These are phyloP conservation scores for Pichia pseudocactophila DNA, from an alignment of 805 yeast genomes.

Conservation along the genomic window DNA sequence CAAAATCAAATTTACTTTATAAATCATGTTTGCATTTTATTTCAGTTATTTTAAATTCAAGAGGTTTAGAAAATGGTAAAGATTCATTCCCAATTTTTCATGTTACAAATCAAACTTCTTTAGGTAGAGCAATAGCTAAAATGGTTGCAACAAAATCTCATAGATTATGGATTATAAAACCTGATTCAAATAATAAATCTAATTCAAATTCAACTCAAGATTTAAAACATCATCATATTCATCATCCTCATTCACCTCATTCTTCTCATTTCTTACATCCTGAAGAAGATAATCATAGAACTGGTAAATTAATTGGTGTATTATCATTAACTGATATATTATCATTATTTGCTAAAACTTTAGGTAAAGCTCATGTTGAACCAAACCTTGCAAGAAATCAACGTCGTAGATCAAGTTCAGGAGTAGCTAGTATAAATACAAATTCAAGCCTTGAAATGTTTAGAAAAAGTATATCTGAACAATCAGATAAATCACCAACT, in stretches of 20 bases:
- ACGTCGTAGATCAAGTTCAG: conserved; percentile 56
- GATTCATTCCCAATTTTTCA: conserved; percentile 97
- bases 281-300: conserved; percentile 36
- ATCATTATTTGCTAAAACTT: conserved; percentile 65
- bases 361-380: conserved; percentile 63
- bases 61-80: conserved; percentile 90
- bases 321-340: conserved; percentile 86
- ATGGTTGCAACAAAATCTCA: conserved; percentile 92
- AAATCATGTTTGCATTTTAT: conserved; percentile 83
- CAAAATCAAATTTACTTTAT: conserved; percentile 75
- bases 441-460: conserved; percentile 33
- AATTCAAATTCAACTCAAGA: conserved; percentile 12
- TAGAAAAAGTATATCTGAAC: conserved; percentile 30
- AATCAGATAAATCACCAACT: not conserved
- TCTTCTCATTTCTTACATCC: conserved; percentile 11
- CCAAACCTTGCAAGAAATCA: conserved; percentile 85
- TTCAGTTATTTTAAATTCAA: conserved; percentile 71
- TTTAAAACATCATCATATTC: conserved; percentile 4
- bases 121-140: conserved; percentile 88
- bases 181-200: conserved; percentile 21
- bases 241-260: conserved; percentile 2
- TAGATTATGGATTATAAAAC: conserved; percentile 77
- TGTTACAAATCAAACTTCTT: conserved; percentile 67
- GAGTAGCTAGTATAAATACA: conserved; percentile 28
- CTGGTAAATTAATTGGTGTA: conserved; percentile 85